Evolutionary conservation across 2,329 filamentous ascomycete species (phyloP), one percentile per base, ranked within the genome.

Genomic region (Madurella mycetomatis): DNA sequence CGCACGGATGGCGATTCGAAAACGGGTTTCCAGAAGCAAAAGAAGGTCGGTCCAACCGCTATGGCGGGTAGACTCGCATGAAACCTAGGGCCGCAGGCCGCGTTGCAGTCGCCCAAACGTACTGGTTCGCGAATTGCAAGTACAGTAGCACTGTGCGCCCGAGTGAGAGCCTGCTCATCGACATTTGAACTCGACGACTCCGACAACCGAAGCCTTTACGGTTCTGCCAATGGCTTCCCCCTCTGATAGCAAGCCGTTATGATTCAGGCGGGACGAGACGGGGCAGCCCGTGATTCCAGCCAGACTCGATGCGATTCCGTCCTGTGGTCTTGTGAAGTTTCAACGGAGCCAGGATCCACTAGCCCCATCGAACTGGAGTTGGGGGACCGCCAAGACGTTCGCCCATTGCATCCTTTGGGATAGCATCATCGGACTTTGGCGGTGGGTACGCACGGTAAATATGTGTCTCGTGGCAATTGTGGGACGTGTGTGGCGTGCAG

Each of bases 1-100:
- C 46, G 48, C 50, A 55, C 50, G 37, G 55, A 53, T 55, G 50
- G 15, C 48, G 50, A 52, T 51, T 19, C 16, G 17, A 44, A 43
- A 51, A 37, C 15, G 39, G 32, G 19, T 30, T 54, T 51, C 46
- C 49, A 56, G 54, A 45, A 54, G 41, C 44, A 44, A 47, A 48
- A 51, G 40, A 46, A 44, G 31, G 44, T 32, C 51, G 52, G 39
- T 37, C 13, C 9, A 25, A 2, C 46, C 16, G 19, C 16, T 18
- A 15, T 25, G 50, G 44, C 30, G 44, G 41, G 39, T 17, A 41
- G 16, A 39, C 37, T 8, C 11, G 31, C 31, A 51, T 51, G 50
- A 58, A 51, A 39, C 45, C 32, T 15, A 49, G 17, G 31, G 34
- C 16, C 34, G 34, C 39, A 44, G 42, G 45, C 25, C 7, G 25